Evolutionary conservation across 441 rosid species (phyloP).

Genomic region (Adansonia madagascariensis): DNA sequence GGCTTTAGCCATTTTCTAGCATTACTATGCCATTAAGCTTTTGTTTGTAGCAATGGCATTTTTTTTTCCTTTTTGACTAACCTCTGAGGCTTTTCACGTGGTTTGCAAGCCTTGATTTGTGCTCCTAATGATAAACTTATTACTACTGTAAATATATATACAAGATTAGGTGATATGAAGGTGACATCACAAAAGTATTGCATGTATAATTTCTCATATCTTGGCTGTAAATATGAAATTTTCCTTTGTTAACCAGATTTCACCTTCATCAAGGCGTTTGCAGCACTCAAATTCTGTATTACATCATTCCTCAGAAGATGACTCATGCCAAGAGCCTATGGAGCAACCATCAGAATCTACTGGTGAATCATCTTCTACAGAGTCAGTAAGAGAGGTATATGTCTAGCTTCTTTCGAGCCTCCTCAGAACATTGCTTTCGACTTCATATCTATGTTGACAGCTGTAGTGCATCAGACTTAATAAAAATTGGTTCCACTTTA

Average conservation of each 20-base stretch:
- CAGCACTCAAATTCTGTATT: conserved; percentile 32
- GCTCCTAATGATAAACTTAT: neutral
- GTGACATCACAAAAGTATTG: neutral
- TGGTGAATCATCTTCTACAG: conserved; percentile 44
- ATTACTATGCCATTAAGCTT: too few relatives aligned
- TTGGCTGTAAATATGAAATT: neutral
- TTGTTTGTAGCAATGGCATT: too few relatives aligned
- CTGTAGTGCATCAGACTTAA: neutral
- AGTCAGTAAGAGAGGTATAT: conserved; percentile 52
- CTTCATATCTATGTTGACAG: conserved; percentile 10
- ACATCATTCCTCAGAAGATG: conserved; percentile 39
- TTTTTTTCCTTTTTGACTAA: too few relatives aligned
- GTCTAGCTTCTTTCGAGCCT: neutral
- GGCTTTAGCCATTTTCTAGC: too few relatives aligned
- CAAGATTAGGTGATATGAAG: neutral
- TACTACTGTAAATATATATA: neutral
- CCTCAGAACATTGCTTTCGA: conserved; percentile 13
- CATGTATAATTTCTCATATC: neutral
- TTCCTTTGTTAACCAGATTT: conserved; percentile 31
- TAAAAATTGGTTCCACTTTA: neutral
- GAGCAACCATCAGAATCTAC: conserved; percentile 44
- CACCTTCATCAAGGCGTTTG: conserved; percentile 30
- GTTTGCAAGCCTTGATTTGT: neutral
- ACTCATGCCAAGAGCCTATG: conserved; percentile 33
- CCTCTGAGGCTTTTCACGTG: neutral